Conservation (phyloP, 1,284 basidiomycete species). For the Sporisorium scitamineum region DNA sequence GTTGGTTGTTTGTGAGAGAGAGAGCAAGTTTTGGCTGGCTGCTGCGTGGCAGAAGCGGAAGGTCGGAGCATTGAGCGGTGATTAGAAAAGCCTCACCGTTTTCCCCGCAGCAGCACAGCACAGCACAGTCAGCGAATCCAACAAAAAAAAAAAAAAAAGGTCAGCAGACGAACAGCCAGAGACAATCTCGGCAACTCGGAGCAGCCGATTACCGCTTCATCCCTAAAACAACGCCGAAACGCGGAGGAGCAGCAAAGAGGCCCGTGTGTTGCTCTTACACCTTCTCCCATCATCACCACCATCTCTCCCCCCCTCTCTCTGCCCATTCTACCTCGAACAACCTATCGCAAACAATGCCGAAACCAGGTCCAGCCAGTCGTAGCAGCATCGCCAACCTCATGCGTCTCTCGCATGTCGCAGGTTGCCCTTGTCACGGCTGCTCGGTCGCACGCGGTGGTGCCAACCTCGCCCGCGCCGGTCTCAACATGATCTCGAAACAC, state of each 20-base stretch:
- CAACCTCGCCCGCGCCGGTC: conserved; percentile 45
- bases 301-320: neutral
- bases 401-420: conserved; percentile 56
- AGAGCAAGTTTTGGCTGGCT: no score
- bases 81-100: neutral
- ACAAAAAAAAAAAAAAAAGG: neutral
- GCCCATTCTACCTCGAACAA: neutral
- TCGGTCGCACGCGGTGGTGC: conserved; percentile 32
- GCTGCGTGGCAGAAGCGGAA: no score
- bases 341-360: conserved; percentile 36
- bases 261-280: neutral
- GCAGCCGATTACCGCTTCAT: conserved; percentile 3
- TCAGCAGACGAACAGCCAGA: conserved; percentile 2
- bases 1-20: neutral
- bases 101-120: conserved; percentile 16
- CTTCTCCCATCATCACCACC: neutral
- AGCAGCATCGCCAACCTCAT: conserved; percentile 58
- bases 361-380: conserved; percentile 44
- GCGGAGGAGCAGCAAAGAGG: neutral
- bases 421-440: conserved; percentile 65
- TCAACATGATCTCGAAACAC: conserved; percentile 60
- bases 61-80: conserved; percentile 3
- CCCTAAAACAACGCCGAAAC: neutral
- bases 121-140: no score
- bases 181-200: conserved; percentile 24